Conservation (phyloP, 805 yeast genomes). For the Yarrowia sp. region DNA sequence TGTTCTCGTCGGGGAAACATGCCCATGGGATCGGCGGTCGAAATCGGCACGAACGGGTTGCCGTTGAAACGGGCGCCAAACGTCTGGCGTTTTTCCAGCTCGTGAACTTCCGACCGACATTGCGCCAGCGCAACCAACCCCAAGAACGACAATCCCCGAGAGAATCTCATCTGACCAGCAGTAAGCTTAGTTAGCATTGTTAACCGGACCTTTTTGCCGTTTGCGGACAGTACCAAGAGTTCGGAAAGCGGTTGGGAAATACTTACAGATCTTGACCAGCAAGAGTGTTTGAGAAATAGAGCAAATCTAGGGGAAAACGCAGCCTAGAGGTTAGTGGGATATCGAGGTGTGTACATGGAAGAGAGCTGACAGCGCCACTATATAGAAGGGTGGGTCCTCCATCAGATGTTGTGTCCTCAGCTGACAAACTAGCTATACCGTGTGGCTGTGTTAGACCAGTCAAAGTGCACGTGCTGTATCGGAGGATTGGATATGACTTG, state of each 20-base stretch:
- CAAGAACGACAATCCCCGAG: background rate
- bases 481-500: too few species aligned
- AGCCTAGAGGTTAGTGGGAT: too few species aligned
- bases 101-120: background rate
- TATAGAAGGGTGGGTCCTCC: background rate
- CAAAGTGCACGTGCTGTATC: too few species aligned
- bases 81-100: conserved; percentile 9
- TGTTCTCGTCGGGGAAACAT: conserved; percentile 10
- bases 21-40: conserved; percentile 5
- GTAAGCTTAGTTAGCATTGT: background rate
- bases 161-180: conserved; percentile 16
- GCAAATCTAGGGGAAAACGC: conserved; percentile 9
- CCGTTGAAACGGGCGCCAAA: conserved; percentile 5
- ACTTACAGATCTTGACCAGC: conserved; percentile 17
- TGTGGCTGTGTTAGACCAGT: too few species aligned
- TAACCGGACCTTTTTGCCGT: background rate
- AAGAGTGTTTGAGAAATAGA: background rate
- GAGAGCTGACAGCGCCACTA: too few species aligned
- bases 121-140: conserved; percentile 17
- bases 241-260: too few species aligned
- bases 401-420: background rate
- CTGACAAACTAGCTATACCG: too few species aligned
- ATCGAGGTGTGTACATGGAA: too few species aligned
- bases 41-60: conserved; percentile 11
- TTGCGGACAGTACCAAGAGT: too few species aligned